Evolutionary conservation across 2,329 filamentous ascomycete species (phyloP).

Genomic region (Didymella pinodella): DNA sequence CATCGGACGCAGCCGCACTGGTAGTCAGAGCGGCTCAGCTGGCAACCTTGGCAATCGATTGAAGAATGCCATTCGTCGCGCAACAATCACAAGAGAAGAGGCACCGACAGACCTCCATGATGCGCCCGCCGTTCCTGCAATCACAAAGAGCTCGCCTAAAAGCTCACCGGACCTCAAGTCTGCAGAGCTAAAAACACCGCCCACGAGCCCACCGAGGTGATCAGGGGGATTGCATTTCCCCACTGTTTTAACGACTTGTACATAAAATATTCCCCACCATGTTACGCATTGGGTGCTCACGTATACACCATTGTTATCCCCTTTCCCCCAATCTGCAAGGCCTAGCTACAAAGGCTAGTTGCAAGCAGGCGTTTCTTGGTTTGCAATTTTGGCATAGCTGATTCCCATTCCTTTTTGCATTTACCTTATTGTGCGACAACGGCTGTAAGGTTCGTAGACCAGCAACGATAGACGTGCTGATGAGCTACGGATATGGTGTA

Average conservation of each 20-base stretch:
- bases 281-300: constrained; percentile 25
- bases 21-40: constrained; percentile 19
- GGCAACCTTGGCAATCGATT: constrained; percentile 31
- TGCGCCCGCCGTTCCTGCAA: constrained; percentile 28
- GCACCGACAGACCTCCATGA: constrained; percentile 30
- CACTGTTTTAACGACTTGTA: constrained; percentile 39
- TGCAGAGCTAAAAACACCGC: constrained; percentile 21
- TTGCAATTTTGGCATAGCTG: constrained; percentile 15
- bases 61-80: constrained; percentile 38
- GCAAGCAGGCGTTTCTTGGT: constrained; percentile 20
- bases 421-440: constrained; percentile 7
- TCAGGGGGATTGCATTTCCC: constrained; percentile 22
- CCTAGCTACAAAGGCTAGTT: constrained; percentile 1
- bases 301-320: constrained; percentile 32
- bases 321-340: constrained; percentile 13
- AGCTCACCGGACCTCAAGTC: constrained; percentile 11
- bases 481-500: constrained; percentile 14
- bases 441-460: constrained; percentile 13
- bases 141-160: constrained; percentile 14
- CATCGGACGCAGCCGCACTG: constrained; percentile 6
- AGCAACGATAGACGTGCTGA: constrained; percentile 22
- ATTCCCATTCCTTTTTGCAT: constrained; percentile 19
- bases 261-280: constrained; percentile 36
- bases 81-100: constrained; percentile 41
- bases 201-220: constrained; percentile 28